A percentile compares a stretch with the other conserved stretches of the same genome.
Conservation (phyloP, 106 monocot genomes). For the Amphibolis antarctica region DNA sequence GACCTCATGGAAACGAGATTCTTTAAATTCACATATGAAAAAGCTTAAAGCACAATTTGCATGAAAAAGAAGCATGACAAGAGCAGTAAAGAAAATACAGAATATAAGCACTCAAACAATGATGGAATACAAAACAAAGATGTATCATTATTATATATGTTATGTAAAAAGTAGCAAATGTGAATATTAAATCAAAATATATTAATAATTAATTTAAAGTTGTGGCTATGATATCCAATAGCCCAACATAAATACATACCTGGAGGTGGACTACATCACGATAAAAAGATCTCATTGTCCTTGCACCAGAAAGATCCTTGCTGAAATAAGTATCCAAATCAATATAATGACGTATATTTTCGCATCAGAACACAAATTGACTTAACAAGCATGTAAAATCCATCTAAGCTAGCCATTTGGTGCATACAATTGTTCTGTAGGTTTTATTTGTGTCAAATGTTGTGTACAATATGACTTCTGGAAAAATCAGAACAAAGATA, state of each 20-base stretch:
- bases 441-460: no score
- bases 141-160: no score
- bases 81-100: no score
- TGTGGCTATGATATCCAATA: not conserved
- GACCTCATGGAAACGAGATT: not conserved
- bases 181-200: not conserved
- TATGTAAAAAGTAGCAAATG: no score
- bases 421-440: no score
- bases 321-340: slow-evolving; percentile 23
- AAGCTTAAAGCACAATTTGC: not conserved
- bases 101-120: no score
- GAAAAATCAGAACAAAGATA: no score
- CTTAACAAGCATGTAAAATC: not conserved
- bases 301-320: slow-evolving; percentile 61
- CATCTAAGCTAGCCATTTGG: not conserved
- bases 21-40: not conserved
- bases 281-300: slow-evolving; percentile 56
- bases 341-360: not conserved
- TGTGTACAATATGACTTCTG: no score
- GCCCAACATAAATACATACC: slow-evolving; percentile 18
- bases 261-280: slow-evolving; percentile 65
- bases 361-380: not conserved
- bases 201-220: not conserved
- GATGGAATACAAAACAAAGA: no score
- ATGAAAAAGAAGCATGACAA: not conserved